Percentiles rank a stretch among this genome's conserved stretches.
phyloP scores from a whole-genome alignment of 345 rosid species.

The Odontarrhena argentea region DNA sequence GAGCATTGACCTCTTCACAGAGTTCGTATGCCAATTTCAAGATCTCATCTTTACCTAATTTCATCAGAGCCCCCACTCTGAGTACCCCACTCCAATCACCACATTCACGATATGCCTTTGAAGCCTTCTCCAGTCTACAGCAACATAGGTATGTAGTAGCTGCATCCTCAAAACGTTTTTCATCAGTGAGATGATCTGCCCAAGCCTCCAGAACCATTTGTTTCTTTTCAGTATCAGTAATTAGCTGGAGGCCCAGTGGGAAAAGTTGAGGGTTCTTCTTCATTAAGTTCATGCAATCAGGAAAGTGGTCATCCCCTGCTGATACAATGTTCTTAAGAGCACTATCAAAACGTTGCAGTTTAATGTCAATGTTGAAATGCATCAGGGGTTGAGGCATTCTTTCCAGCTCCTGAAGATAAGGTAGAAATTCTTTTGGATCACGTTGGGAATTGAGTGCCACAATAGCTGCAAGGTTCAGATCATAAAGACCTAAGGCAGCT shows the following conservation, averaged over 20 bases:
- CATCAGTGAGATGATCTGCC: conserved; percentile 82
- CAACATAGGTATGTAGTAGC: conserved; percentile 83
- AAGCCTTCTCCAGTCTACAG: conserved; percentile 70
- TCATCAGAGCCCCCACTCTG: conserved; percentile 80
- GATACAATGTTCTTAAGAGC: conserved; percentile 86
- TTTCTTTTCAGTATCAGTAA: conserved; percentile 62
- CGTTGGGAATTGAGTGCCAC: conserved; percentile 94
- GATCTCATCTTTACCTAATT: conserved; percentile 67
- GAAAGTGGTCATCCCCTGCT: conserved; percentile 71
- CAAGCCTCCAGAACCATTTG: conserved; percentile 79
- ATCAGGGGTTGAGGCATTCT: conserved; percentile 65
- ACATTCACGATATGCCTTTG: conserved; percentile 81
- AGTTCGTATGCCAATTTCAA: conserved; percentile 79
- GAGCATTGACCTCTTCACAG: conserved; percentile 89
- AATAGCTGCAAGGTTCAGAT: conserved; percentile 94
- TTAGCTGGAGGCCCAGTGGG: conserved; percentile 75
- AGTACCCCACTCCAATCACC: conserved; percentile 94
- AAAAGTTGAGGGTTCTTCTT: conserved; percentile 80
- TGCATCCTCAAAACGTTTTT: conserved; percentile 85
- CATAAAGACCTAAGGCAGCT: conserved; percentile 95
- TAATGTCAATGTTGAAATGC: conserved; percentile 85
- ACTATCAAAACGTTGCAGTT: conserved; percentile 70
- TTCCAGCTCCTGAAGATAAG: conserved; percentile 86
- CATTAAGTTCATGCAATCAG: conserved; percentile 74
- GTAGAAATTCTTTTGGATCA: conserved; percentile 98